Base-by-base conservation (phyloP, 768 basidiomycete genomes). In the Pseudohyphozyma bogoriensis region DNA sequence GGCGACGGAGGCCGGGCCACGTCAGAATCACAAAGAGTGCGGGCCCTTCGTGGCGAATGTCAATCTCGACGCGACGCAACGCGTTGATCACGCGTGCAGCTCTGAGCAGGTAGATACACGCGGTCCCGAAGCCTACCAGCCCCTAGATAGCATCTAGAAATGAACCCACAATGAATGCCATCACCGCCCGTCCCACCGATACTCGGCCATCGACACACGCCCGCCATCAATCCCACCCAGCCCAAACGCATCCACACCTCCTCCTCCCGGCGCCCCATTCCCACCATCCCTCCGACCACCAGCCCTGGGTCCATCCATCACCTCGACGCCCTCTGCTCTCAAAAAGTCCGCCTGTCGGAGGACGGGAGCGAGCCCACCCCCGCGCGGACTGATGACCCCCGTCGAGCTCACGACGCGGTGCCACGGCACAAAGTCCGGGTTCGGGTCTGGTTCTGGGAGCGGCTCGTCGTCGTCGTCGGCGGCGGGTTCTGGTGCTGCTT, bases 401-500 rank as follows among this genome's bases (percentile, higher is more conserved):
- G 58, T 44, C 2, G 26, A 22, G 1, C 40, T 26, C 26, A 66
- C 52, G 46, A 66, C 59, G 40, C 65, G 58, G 28, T 47, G 44
- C 65, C 65, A 66, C 2, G 61, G 65, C 2, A 60, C 58, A 12
- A 28, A 39, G 47, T 39, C 47, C 5, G 65, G 65, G 39, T 66
- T 66, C 0, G 56, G 51, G 0, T 2, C 3, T 8, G 64, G 64
- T 1, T 44, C 54, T 1, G 60, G 60, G 10, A 51, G 16, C n/a
- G 51, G 24, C 29, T 36, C 44, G n/a, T 53, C 45, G 28, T 32
- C 44, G 26, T 40, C 40, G 24, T 51, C 56, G 7, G 36, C 52
- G 39, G 18, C 46, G 0, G 37, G 26, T 28, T 37, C 46, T 4
- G 32, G 55, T n/a, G n/a, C n/a, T n/a, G n/a, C n/a, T 37, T 37